Base-by-base conservation (phyloP, 202 grass and related monocot genomes). In the Eragrostis tef region DNA sequence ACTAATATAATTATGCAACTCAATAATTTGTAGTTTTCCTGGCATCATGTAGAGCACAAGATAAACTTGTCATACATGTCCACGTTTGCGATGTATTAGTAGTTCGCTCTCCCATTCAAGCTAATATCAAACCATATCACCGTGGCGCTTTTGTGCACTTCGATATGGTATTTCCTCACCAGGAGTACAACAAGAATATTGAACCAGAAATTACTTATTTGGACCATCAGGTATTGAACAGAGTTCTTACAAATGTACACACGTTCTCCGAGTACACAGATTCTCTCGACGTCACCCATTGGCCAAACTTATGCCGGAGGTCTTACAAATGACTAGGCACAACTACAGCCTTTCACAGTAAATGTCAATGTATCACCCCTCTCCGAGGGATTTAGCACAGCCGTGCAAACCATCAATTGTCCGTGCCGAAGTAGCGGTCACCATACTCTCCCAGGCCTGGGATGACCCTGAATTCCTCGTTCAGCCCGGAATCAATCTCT, bases 381-480 rank as follows among this genome's bases (percentile, higher is more conserved):
- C 64, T 53, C 68, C 63, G 16, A 57, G 49, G 41, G 69, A 54
- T 27, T 80, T 41, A 0, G 48, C 67, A 64, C 19, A 36, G 24
- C 7, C n/a, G 11, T 75, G 31, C 11, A 1, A 71, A 11, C 42
- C 19, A 80, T 94, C 89, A 98, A 56, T 93, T 91, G 65, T 98
- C 90, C 8, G 95, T 98, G 62, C 95, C 95, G 0, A 98, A 98
- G 78, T 98, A 98, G 25, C 94, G 94, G 67, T 98, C 94, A 0
- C 92, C 94, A 71, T 93, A 98, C 71, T 98, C 94, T 42, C 92
- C 94, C 71, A 98, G 71, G 16, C 94, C 94, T 65, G 94, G 94
- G 43, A 94, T 94, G 67, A 98, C 95, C 79, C 95, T 84, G 48
- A 89, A 93, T 70, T 91, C 95, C 54, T 98, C 90, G 3, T 87